These are phyloP conservation scores for Diaporthe aspalathi DNA, from an alignment of 2,329 filamentous ascomycete genomes.

Conservation along the genomic window DNA sequence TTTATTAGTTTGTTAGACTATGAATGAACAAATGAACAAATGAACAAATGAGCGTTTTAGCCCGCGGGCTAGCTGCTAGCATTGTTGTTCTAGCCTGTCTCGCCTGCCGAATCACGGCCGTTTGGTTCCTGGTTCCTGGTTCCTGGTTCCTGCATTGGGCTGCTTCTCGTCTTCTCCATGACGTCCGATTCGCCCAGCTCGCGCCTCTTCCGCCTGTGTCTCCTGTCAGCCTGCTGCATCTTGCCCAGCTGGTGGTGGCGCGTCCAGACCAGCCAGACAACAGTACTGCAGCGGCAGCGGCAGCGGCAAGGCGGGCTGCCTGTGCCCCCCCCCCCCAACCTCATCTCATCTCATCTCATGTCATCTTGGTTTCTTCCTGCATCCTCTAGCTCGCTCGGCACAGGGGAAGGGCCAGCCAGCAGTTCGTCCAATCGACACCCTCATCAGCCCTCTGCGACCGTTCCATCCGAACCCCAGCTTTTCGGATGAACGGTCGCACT, in stretches of 20 bases:
- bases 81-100: conserved; percentile 1
- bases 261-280: background rate
- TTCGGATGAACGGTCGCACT: conserved; percentile 18
- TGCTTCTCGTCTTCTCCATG: background rate
- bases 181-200: conserved; percentile 28
- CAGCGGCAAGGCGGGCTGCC: background rate
- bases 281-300: background rate
- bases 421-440: conserved; percentile 2
- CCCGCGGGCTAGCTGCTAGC: conserved; percentile 1
- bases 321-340: background rate
- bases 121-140: conserved; percentile 26
- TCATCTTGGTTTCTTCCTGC: background rate
- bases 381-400: background rate
- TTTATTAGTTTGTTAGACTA: too few relatives aligned
- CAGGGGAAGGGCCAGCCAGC: conserved; percentile 16
- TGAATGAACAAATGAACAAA: too few relatives aligned
- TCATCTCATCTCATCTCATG: conserved; percentile 14
- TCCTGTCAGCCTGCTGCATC: conserved; percentile 30
- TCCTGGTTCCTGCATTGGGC: conserved; percentile 26
- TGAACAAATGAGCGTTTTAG: background rate
- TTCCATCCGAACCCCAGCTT: conserved; percentile 23
- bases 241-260: background rate
- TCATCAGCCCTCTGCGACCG: background rate
- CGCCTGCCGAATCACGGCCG: conserved; percentile 8
- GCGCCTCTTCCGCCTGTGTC: background rate